Base-by-base conservation (phyloP, 345 rosid species). In the Anastatica hierochuntica region DNA sequence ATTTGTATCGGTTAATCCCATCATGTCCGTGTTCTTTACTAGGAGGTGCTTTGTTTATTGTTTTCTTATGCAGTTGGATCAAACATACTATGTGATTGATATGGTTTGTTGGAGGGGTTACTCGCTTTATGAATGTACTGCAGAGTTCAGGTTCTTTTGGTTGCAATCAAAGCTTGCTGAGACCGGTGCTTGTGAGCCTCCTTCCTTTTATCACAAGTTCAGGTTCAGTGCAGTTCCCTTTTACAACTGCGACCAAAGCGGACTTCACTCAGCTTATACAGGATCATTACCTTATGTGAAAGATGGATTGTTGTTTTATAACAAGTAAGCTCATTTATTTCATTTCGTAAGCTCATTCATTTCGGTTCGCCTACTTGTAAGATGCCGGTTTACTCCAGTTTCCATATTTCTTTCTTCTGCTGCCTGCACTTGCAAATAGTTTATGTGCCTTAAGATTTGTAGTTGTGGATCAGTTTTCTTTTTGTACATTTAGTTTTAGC, bases 91-190 rank as follows among this genome's bases (percentile, higher is more conserved):
- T 43, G 96, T 83, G 64, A 83, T 85, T 49, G 98, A 92, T 69
- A 76, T 88, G 83, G 77, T 85, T 50, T 92, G 98, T 66, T 92
- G 96, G 95, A 58, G 90, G 2, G 95, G 95, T 56, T 84, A 81
- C 76, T 81, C 96, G 43, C 83, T 81, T 11, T 92, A 81, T 55
- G 95, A 88, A 49, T 92, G 96, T 65, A 76, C 88, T 4, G 80
- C 94, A 14, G 98, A 92, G 78, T 92, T 85, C 64, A 76, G 98
- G 30, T 88, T 88, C 71, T 92, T 75, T 75, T 92, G 94, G 98
- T 67, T 78, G 77, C 74, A 77, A 66, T 85, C 96, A 4, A 92
- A 92, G 74, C 90, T 92, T 13, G 84, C 74, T 7, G 98, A 92
- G 79, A 81, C 85, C 0, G 85, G 90, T 14, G 96, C 94, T 57